Base-by-base conservation (phyloP, 2,329 filamentous ascomycete genomes). In the Trematosphaeria pertusa region DNA sequence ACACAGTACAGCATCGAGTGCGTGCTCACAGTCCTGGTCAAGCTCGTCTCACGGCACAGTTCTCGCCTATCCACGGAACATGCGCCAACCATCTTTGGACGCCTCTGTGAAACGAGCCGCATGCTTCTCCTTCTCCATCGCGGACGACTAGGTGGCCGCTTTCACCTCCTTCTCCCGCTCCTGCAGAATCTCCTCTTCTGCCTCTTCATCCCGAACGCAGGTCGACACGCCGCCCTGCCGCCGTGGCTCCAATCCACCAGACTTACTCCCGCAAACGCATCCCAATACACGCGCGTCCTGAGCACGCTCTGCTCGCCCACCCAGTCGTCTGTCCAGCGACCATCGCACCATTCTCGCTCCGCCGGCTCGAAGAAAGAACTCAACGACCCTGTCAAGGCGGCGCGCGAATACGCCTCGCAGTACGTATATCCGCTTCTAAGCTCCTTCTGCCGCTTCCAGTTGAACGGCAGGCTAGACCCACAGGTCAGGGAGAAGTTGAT, bases 291-390 rank as follows among this genome's bases (percentile, higher is more conserved):
- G 1, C 78, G 81, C 8, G 69, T 86, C 7, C 74, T 87, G 17
- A 79, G 79, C n/a, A 78, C 81, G 0, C 77, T 87, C 39, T 84
- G 81, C 70, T 82, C 83, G 42, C 84, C 84, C 0, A 83, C 83
- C 0, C 77, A 82, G 35, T 82, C 81, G 0, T 77, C 81, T 1
- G 78, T 83, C 4, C 71, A 77, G 11, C 73, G 75, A 26, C 48
- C 58, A 6, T 71, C 71, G 35, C 73, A 76, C 12, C 56, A 57
- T 21, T 56, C 11, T 53, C 53, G 10, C 46, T 56, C 36, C 66
- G 62, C 10, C 52, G 58, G 5, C 24, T 37, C 36, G 2, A 47
- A 48, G n/a, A 60, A 58, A n/a, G 73, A 72, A 1, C 76, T 87
- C 19, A 80, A 79, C 19, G 84, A 87, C 52, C 78, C 82, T 46